Percentiles rank a stretch among this genome's conserved stretches.
Evolutionary conservation across 2,329 filamentous ascomycete species (phyloP).

Genomic region (Calonectria crousiana): DNA sequence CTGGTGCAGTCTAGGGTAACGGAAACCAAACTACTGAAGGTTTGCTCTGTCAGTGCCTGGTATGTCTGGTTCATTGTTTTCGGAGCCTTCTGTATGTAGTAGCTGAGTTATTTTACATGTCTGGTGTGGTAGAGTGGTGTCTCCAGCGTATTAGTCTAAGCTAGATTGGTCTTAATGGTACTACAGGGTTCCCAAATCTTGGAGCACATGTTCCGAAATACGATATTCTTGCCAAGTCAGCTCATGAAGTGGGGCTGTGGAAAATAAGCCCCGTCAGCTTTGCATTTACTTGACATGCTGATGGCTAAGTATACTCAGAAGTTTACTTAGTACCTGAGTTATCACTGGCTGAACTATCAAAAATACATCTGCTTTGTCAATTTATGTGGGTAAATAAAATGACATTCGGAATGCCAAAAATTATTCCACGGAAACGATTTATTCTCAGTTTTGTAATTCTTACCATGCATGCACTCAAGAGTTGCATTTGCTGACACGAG

Average conservation of each 20-base stretch:
- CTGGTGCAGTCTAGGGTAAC: not conserved
- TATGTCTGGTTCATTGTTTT: not conserved
- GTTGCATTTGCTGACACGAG: constrained; percentile 5
- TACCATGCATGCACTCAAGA: not conserved
- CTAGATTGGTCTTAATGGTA: not conserved
- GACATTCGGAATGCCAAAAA: not conserved
- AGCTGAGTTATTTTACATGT: not conserved
- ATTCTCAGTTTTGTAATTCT: not conserved
- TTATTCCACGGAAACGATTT: too few species aligned
- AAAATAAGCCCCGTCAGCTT: not conserved
- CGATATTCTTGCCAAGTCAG: not conserved
- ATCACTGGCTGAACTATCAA: not conserved
- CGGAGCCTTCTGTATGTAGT: not conserved
- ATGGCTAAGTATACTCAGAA: not conserved
- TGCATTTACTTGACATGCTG: not conserved
- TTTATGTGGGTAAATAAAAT: not conserved
- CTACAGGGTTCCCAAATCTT: not conserved
- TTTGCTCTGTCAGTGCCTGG: not conserved
- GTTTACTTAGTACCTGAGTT: not conserved
- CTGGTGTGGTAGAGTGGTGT: not conserved
- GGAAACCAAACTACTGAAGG: not conserved
- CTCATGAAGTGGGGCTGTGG: too few species aligned
- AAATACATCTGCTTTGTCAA: not conserved
- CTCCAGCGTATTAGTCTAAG: not conserved
- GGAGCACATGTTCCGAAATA: not conserved